phyloP scores from a whole-genome alignment of 345 rosid species.

The Cardamine resedifolia region DNA sequence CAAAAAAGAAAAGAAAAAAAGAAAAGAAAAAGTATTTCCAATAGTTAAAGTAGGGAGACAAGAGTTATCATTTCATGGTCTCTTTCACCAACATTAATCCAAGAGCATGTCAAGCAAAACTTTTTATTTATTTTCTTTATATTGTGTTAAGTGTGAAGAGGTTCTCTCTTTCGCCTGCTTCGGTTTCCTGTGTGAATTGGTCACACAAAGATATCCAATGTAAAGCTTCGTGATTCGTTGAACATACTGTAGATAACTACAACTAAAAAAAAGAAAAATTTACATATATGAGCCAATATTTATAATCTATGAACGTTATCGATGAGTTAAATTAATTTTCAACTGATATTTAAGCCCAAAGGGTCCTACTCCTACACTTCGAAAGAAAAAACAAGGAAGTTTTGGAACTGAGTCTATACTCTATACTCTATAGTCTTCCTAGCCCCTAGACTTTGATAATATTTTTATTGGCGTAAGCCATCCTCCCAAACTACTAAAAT shows the following conservation, averaged over 20 bases:
- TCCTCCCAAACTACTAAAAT: background rate
- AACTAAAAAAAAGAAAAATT: background rate
- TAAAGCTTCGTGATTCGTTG: background rate
- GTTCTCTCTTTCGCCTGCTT: conserved; percentile 1
- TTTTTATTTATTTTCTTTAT: background rate
- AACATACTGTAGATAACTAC: background rate
- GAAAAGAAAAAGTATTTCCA: conserved; percentile 21
- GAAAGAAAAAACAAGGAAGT: background rate
- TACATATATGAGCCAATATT: background rate
- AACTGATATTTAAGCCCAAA: background rate
- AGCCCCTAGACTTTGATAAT: background rate
- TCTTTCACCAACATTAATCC: conserved; percentile 38
- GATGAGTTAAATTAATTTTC: background rate
- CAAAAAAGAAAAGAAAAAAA: background rate
- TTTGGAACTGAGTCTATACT: background rate
- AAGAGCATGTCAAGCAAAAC: conserved; percentile 24
- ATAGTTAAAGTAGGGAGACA: conserved; percentile 37
- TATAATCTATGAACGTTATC: background rate
- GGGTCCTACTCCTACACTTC: background rate
- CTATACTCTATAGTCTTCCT: background rate
- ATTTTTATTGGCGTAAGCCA: background rate
- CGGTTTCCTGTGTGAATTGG: background rate
- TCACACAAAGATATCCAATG: background rate
- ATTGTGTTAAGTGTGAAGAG: background rate
- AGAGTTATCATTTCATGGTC: conserved; percentile 37